Percentiles rank a stretch among this genome's conserved stretches.
phyloP scores from a whole-genome alignment of 2,329 filamentous ascomycete species.

The Bipolaris gigantea region DNA sequence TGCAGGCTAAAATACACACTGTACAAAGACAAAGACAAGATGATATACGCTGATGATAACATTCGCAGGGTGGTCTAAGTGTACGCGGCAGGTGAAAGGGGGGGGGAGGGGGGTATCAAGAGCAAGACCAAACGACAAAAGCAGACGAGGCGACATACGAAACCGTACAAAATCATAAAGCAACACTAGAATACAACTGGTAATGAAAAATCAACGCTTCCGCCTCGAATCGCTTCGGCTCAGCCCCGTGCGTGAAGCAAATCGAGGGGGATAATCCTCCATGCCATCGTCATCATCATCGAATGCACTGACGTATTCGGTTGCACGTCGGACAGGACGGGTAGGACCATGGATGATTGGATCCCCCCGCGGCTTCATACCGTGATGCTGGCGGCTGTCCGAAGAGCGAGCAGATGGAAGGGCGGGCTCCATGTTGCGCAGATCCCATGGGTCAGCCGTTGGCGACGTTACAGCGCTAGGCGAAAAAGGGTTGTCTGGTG shows the following conservation, averaged over 20 bases:
- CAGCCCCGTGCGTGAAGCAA: slow-evolving; percentile 5
- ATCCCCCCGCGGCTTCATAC: slow-evolving; percentile 19
- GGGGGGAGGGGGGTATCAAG: not conserved
- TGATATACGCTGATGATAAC: not conserved
- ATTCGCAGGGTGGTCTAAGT: not conserved
- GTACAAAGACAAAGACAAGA: not conserved
- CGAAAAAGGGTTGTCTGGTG: slow-evolving; percentile 11
- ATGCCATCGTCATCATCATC: slow-evolving; percentile 13
- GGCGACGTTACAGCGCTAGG: slow-evolving; percentile 9
- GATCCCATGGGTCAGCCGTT: slow-evolving; percentile 30
- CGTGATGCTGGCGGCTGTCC: slow-evolving; percentile 13
- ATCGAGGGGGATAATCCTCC: slow-evolving; percentile 3
- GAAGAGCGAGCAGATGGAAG: slow-evolving; percentile 20
- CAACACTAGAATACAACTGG: not conserved
- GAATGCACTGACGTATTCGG: slow-evolving; percentile 19
- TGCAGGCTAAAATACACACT: not conserved
- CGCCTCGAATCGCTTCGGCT: slow-evolving; percentile 7
- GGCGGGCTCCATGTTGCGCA: slow-evolving; percentile 21
- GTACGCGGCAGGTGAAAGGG: not conserved
- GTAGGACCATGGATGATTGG: slow-evolving; percentile 14
- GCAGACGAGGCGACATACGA: not conserved
- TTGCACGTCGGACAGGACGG: slow-evolving; percentile 15
- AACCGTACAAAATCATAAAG: not conserved
- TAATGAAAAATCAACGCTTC: slow-evolving; percentile 6
- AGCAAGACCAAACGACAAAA: not conserved